These are phyloP conservation scores for Plasmodium adleri DNA, from an alignment of 169 alveolate genomes.

Conservation along the genomic window DNA sequence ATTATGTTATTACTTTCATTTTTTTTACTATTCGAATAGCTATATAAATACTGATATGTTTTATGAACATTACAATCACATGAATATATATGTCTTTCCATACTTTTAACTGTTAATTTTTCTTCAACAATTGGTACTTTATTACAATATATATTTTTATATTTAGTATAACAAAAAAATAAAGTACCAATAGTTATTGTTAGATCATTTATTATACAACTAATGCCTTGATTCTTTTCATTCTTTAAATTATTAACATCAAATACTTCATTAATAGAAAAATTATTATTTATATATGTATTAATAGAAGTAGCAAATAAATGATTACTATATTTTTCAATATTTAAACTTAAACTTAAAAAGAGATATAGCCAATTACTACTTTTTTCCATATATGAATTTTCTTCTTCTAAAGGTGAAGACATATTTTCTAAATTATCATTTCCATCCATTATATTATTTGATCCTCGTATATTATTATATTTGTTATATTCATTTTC, in stretches of 20 bases:
- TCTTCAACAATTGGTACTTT: slow-evolving; percentile 20
- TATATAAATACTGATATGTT: slow-evolving; percentile 66
- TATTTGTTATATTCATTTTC: background rate
- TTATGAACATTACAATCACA: slow-evolving; percentile 74
- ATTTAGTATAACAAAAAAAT: slow-evolving; percentile 55
- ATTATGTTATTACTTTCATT: slow-evolving; percentile 68
- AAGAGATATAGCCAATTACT: slow-evolving; percentile 47
- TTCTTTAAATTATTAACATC: slow-evolving; percentile 43
- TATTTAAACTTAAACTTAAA: slow-evolving; percentile 57
- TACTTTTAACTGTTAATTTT: slow-evolving; percentile 32
- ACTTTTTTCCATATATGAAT: slow-evolving; percentile 24
- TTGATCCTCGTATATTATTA: background rate
- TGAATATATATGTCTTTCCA: slow-evolving; percentile 47
- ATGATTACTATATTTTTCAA: slow-evolving; percentile 76
- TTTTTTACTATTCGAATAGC: slow-evolving; percentile 69
- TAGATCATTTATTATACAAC: slow-evolving; percentile 49
- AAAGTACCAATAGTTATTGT: slow-evolving; percentile 70
- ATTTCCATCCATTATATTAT: background rate
- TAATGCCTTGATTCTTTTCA: slow-evolving; percentile 69
- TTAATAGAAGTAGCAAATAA: slow-evolving; percentile 63
- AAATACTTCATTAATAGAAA: slow-evolving; percentile 30
- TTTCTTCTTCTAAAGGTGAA: slow-evolving; percentile 19
- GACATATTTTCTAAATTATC: background rate
- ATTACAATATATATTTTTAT: slow-evolving; percentile 49
- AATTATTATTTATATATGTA: slow-evolving; percentile 27